Conservation (phyloP, 805 yeast genomes). For the Candida pini region DNA sequence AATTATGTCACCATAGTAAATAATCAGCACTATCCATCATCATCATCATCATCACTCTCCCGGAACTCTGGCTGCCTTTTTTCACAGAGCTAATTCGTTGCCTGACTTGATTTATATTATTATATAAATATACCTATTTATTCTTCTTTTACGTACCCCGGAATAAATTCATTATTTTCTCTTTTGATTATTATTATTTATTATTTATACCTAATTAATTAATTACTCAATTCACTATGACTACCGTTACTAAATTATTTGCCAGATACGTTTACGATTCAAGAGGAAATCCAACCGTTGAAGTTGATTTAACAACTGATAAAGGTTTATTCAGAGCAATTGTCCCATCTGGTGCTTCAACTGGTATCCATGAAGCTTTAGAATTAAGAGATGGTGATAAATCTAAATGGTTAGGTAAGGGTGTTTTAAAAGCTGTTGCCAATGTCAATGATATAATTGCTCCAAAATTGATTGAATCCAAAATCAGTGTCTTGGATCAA, state of each 20-base stretch:
- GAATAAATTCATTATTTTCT: too few relatives aligned
- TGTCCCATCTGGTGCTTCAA: constrained; percentile 99
- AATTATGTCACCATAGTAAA: too few relatives aligned
- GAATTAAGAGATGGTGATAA: constrained; percentile 98
- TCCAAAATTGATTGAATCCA: constrained; percentile 81
- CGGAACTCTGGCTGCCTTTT: too few relatives aligned
- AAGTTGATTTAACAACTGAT: constrained; percentile 91
- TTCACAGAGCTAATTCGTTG: too few relatives aligned
- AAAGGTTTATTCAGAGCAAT: constrained; percentile 94
- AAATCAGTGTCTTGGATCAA: constrained; percentile 84
- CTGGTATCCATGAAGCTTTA: constrained; percentile 97
- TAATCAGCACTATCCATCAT: too few relatives aligned
- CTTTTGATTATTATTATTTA: too few relatives aligned
- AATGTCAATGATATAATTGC: constrained; percentile 94
- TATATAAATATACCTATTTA: too few relatives aligned
- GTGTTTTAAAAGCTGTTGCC: constrained; percentile 94
- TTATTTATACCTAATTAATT: too few relatives aligned
- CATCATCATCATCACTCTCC: too few relatives aligned
- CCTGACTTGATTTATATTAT: too few relatives aligned
- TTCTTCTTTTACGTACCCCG: too few relatives aligned
- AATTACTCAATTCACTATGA: constrained; percentile 24
- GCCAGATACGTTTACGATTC: constrained; percentile 99
- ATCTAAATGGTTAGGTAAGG: constrained; percentile 97
- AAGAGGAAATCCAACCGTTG: constrained; percentile 99
- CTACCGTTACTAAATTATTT: constrained; percentile 75